A percentile compares a stretch with the other conserved stretches of the same genome.
Evolutionary conservation across 179 eudicot genomes (phyloP).

Genomic region (Beta corolliflora): DNA sequence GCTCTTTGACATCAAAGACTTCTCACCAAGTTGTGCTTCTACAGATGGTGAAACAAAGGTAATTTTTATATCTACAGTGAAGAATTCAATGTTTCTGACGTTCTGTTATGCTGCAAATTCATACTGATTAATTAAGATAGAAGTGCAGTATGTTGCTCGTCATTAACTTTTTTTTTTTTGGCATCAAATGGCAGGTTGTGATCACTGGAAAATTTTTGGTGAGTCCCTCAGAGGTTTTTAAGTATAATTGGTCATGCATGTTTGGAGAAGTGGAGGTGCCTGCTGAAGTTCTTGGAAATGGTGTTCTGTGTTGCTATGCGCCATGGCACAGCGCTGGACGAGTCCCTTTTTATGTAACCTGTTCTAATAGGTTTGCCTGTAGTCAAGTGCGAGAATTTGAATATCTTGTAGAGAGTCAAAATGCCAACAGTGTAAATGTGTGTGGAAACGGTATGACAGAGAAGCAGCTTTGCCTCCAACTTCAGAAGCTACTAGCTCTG

Average conservation of each 20-base stretch:
- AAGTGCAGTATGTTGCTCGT: neutral
- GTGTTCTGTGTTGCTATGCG: constrained; percentile 54
- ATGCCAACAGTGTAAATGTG: constrained; percentile 13
- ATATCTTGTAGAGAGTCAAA: constrained; percentile 36
- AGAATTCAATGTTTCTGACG: neutral
- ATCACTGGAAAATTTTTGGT: constrained; percentile 57
- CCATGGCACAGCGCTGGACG: constrained; percentile 59
- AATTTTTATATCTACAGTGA: constrained; percentile 1
- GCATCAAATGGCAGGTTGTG: constrained; percentile 41
- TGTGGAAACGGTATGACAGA: constrained; percentile 40
- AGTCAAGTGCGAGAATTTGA: constrained; percentile 80
- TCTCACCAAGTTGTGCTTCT: constrained; percentile 63
- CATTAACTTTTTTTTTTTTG: constrained; percentile 11
- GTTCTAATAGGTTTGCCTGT: constrained; percentile 73
- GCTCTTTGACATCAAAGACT: constrained; percentile 65
- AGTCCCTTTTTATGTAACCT: constrained; percentile 70
- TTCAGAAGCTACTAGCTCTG: constrained; percentile 44
- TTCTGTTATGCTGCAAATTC: neutral
- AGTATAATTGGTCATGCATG: constrained; percentile 62
- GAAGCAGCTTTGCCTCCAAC: constrained; percentile 41
- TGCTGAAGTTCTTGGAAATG: constrained; percentile 50
- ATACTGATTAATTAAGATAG: neutral
- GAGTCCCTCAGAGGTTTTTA: constrained; percentile 35
- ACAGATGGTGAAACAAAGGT: constrained; percentile 55
- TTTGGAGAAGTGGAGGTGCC: constrained; percentile 77